These are phyloP conservation scores for Colletotrichum navitas DNA, from an alignment of 2,329 filamentous ascomycete species.

Conservation along the genomic window DNA sequence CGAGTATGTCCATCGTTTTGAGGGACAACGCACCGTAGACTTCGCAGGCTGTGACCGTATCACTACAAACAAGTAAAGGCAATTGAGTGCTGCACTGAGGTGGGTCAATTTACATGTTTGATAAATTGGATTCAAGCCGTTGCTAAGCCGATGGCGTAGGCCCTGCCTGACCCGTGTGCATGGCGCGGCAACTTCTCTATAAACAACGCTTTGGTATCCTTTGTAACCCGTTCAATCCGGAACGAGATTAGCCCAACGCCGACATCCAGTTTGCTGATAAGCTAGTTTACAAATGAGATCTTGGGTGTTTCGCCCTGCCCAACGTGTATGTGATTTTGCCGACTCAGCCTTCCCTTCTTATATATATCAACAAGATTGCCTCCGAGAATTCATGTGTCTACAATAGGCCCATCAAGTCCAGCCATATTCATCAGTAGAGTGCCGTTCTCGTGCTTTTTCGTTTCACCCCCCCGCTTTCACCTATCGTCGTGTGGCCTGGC, in stretches of 20 bases:
- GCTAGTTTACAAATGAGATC: constrained; percentile 36
- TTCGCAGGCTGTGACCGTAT: neutral
- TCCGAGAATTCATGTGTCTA: constrained; percentile 14
- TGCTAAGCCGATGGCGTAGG: neutral
- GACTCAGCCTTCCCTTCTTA: constrained; percentile 9
- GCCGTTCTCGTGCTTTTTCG: neutral
- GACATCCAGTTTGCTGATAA: constrained; percentile 27
- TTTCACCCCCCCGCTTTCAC: constrained; percentile 9
- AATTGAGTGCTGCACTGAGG: too few species aligned
- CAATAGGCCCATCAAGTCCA: constrained; percentile 19
- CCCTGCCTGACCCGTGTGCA: neutral
- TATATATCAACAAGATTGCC: constrained; percentile 29
- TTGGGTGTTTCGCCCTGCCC: constrained; percentile 5
- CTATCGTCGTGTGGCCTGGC: constrained; percentile 40
- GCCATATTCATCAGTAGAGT: constrained; percentile 33
- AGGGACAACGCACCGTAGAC: neutral
- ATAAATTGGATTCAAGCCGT: neutral
- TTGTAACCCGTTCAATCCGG: constrained; percentile 28
- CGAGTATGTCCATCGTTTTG: too few species aligned
- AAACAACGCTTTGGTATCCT: constrained; percentile 41
- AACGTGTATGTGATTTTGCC: constrained; percentile 25
- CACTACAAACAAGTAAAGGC: neutral
- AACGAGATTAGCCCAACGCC: constrained; percentile 36
- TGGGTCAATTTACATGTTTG: neutral
- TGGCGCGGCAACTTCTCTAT: constrained; percentile 20